Conservation (phyloP, 768 basidiomycete genomes). For the Wakefieldia striispora region DNA sequence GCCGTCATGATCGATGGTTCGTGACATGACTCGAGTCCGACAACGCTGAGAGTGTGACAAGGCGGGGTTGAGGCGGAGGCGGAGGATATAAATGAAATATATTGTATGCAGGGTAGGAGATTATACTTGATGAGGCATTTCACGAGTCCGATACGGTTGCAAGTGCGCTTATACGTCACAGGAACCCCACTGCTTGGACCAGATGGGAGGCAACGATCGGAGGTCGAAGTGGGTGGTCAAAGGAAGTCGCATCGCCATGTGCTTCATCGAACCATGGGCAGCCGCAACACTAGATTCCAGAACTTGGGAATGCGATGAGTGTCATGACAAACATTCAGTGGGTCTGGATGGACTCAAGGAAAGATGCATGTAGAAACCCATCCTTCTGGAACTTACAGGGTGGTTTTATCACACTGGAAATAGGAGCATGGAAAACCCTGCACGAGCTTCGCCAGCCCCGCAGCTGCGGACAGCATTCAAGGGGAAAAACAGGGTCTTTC, state of each 20-base stretch:
- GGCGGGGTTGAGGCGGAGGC: conserved; percentile 31
- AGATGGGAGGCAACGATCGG: conserved; percentile 16
- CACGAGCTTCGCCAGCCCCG: background rate
- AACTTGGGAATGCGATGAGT: no score
- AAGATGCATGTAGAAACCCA: background rate
- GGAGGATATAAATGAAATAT: conserved; percentile 17
- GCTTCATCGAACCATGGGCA: no score
- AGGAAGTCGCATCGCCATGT: background rate
- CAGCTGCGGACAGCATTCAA: conserved; percentile 13
- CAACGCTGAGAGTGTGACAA: conserved; percentile 5
- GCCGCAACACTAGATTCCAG: no score
- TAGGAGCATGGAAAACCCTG: background rate
- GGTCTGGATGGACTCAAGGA: background rate
- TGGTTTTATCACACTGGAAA: background rate
- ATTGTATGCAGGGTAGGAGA: no score
- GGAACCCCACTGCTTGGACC: conserved; percentile 15
- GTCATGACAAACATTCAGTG: no score
- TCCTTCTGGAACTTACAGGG: background rate
- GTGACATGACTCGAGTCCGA: no score
- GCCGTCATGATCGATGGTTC: no score
- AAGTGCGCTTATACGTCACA: conserved; percentile 26
- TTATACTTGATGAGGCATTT: no score
- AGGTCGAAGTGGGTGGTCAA: conserved; percentile 16
- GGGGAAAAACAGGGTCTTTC: conserved; percentile 1
- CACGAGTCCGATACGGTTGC: background rate